A percentile compares a stretch with the other conserved stretches of the same genome.
phyloP scores from a whole-genome alignment of 2,329 filamentous ascomycete genomes.

The Fusarium staphyleae region DNA sequence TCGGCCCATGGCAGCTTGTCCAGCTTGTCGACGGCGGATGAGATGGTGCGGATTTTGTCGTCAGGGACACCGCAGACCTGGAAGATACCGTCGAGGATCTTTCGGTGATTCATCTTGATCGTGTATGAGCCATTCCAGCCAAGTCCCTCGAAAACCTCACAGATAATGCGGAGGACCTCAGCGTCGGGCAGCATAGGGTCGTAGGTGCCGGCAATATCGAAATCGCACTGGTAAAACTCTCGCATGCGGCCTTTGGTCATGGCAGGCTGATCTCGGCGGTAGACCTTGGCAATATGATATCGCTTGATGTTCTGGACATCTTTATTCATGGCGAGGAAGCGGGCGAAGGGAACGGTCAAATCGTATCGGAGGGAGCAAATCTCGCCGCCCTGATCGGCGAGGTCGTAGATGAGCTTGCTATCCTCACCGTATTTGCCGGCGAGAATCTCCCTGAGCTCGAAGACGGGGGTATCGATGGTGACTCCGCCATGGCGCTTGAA shows the following conservation, averaged over 20 bases:
- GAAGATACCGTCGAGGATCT: conserved; percentile 92
- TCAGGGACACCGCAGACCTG: conserved; percentile 86
- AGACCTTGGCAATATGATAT: conserved; percentile 93
- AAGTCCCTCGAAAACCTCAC: conserved; percentile 83
- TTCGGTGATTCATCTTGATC: conserved; percentile 94
- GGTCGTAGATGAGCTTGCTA: conserved; percentile 88
- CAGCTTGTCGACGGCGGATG: conserved; percentile 92
- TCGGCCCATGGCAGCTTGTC: conserved; percentile 93
- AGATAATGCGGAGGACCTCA: conserved; percentile 83
- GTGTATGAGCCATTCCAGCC: conserved; percentile 78
- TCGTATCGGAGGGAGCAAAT: conserved; percentile 79
- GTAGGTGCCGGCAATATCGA: conserved; percentile 88
- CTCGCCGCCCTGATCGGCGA: conserved; percentile 88
- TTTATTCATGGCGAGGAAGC: conserved; percentile 92
- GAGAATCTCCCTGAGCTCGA: conserved; percentile 86
- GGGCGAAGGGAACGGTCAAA: conserved; percentile 87
- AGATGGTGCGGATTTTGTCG: conserved; percentile 88
- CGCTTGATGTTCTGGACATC: conserved; percentile 85
- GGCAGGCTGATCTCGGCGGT: conserved; percentile 57
- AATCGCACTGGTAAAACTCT: conserved; percentile 98
- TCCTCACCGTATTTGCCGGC: conserved; percentile 93
- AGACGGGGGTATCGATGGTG: conserved; percentile 82
- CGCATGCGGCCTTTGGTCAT: conserved; percentile 93
- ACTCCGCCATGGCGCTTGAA: conserved; percentile 86
- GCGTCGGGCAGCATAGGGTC: conserved; percentile 93